phyloP scores from a whole-genome alignment of 306 rosid species.

The Coriaria nepalensis region DNA sequence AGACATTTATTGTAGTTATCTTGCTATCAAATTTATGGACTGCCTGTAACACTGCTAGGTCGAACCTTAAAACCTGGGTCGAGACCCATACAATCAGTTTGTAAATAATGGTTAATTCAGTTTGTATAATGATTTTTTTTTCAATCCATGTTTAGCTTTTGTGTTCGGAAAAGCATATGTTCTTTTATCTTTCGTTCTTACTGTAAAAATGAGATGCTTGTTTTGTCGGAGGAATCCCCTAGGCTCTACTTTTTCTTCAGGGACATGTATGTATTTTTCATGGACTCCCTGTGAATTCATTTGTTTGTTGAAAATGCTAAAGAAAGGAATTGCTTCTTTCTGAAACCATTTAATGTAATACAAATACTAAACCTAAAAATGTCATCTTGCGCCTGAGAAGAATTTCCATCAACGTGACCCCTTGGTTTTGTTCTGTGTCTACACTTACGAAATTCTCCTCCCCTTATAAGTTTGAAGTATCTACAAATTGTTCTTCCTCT shows the following conservation, averaged over 20 bases:
- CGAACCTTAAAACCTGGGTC: too few species aligned
- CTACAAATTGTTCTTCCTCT: constrained; percentile 8
- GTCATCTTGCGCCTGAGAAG: constrained; percentile 28
- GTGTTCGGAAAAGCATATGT: too few species aligned
- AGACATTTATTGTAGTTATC: too few species aligned
- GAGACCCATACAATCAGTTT: too few species aligned
- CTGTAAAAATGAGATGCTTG: too few species aligned
- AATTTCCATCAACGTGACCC: constrained; percentile 22
- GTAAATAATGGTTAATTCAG: too few species aligned
- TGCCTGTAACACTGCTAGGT: too few species aligned
- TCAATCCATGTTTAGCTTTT: too few species aligned
- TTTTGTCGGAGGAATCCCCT: too few species aligned
- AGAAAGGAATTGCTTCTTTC: constrained; percentile 64
- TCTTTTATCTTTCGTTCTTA: too few species aligned
- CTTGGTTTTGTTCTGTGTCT: constrained; percentile 20
- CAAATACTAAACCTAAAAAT: constrained; percentile 62
- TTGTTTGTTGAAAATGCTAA: constrained; percentile 16
- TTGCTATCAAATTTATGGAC: too few species aligned
- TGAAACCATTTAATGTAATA: constrained; percentile 42
- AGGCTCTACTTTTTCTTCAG: neutral
- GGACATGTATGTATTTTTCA: neutral
- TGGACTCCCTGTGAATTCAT: neutral
- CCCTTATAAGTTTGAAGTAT: constrained; percentile 18
- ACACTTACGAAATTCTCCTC: constrained; percentile 8
- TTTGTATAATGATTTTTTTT: too few species aligned